Evolutionary conservation across 2,329 filamentous ascomycete genomes (phyloP).

Genomic region (Talaromyces sp.): DNA sequence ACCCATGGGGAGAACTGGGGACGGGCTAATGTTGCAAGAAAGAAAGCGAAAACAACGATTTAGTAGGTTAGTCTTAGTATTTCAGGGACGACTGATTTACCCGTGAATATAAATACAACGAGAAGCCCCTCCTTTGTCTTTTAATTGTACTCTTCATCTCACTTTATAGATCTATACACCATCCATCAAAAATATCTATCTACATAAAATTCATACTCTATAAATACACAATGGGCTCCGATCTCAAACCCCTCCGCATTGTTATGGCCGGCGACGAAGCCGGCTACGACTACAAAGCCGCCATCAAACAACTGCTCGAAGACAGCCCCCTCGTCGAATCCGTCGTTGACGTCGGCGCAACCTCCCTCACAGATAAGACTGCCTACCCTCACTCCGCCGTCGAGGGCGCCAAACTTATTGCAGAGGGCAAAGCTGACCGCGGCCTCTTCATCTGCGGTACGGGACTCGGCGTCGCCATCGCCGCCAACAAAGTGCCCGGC

Average conservation of each 20-base stretch:
- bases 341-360: slow-evolving; percentile 72
- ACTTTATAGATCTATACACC: neutral
- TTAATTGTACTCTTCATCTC: neutral
- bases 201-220: neutral
- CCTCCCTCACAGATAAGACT: slow-evolving; percentile 65
- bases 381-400: slow-evolving; percentile 78
- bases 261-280: slow-evolving; percentile 67
- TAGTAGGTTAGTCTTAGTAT: neutral
- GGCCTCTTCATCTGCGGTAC: slow-evolving; percentile 79
- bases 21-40: neutral
- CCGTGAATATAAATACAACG: slow-evolving; percentile 5
- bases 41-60: neutral
- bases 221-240: slow-evolving; percentile 30
- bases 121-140: neutral
- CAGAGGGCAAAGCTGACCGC: slow-evolving; percentile 61
- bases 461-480: slow-evolving; percentile 79
- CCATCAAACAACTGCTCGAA: slow-evolving; percentile 69
- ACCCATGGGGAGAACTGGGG: slow-evolving; percentile 2
- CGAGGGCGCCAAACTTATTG: slow-evolving; percentile 59
- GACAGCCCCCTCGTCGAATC: slow-evolving; percentile 63
- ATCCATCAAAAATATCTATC: neutral
- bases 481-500: slow-evolving; percentile 83
- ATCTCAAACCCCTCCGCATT: slow-evolving; percentile 51
- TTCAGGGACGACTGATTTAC: neutral
- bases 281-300: slow-evolving; percentile 73